Evolutionary conservation across 805 yeast genomes (phyloP), one percentile per base, ranked within the genome.

Genomic region (Nakazawaea ambrosiae): DNA sequence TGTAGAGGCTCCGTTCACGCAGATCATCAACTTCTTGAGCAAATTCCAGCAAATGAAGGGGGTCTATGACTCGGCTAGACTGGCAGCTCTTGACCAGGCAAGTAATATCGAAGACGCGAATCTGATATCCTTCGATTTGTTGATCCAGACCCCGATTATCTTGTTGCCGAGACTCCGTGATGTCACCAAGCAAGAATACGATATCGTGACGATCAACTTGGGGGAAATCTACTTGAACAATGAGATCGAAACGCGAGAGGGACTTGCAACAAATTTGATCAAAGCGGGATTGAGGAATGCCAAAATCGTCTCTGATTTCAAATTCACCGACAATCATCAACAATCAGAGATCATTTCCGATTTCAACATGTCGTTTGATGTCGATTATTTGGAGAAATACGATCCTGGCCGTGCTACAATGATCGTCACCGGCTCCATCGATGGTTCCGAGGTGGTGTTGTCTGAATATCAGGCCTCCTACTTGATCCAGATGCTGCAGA

Each of bases 61-160:
- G 4, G 67, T 89, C n/a, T 94, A 84, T 56, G 98, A 92, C 50
- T 65, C 73, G 16, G 95, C 97, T 0, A 72, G 97, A 41, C 86
- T 81, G 49, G 85, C 88, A 9, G 96, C 97, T 0, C 73, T 87
- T 47, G 75, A 81, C 47, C 95, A 85, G 54, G 92, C 92, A 0
- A 75, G 65, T 31, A 71, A 60, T 35, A 66, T 73, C 42, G 74
- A 75, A 36, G 66, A 61, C 40, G 75, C 84, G 1, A 70, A 63
- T 33, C 72, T 68, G 45, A 77, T 88, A 59, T 77, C 78, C 45
- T 72, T 89, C 52, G 83, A 89, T 48, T 58, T 94, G 24, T 57
- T 74, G 14, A 66, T 92, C 12, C 70, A 75, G 36, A 86, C 97
- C 1, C 99, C 98, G 0, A 81, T 81, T 8, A 64, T 92, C 26